Evolutionary conservation across 2,329 filamentous ascomycete species (phyloP), one percentile per base, ranked within the genome.

Genomic region (Knufia fluminis): DNA sequence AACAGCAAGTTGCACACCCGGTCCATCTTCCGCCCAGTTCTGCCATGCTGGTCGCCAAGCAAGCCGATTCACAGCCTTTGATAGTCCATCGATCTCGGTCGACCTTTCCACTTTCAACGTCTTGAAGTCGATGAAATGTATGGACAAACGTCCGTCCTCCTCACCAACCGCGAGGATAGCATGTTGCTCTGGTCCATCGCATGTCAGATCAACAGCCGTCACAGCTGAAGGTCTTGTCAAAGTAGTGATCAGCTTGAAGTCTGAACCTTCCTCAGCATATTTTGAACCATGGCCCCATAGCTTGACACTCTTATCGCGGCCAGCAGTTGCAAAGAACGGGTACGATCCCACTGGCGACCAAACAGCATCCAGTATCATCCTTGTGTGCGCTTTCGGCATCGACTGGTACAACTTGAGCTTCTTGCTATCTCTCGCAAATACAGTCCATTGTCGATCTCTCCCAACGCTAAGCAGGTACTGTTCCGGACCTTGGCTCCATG

Each of bases 331-430:
- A 66, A 98, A 98, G 23, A 76, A 65, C 3, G 66, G 58, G 7
- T 64, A 61, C 6, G 62, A 61, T 4, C 62, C 51, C 0, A 57
- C 35, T 1, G 84, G 83, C 1, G 84, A 82, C 91, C 92, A 98
- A 2, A 86, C 80, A 1, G 82, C 85, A 62, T 89, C 88, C 12
- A 97, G 74, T 40, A 98, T 90, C 89, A 98, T 97, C 52, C 92
- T 76, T 3, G 85, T 76, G 65, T 98, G 92, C 0, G 86, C 91
- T 67, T 94, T 96, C 1, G 80, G 78, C 59, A 94, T 88, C 2
- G 77, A 72, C 53, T 82, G 72, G 33, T 78, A 65, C 2, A 83
- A 70, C 20, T 65, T 68, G 60, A 85, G 96, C 12, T 62, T 63
- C 4, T 61, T 63, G 20, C 65, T 59, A 4, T 58, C 60, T 28